phyloP scores from a whole-genome alignment of 345 rosid genomes.

The Excoecaria cochinchinensis region DNA sequence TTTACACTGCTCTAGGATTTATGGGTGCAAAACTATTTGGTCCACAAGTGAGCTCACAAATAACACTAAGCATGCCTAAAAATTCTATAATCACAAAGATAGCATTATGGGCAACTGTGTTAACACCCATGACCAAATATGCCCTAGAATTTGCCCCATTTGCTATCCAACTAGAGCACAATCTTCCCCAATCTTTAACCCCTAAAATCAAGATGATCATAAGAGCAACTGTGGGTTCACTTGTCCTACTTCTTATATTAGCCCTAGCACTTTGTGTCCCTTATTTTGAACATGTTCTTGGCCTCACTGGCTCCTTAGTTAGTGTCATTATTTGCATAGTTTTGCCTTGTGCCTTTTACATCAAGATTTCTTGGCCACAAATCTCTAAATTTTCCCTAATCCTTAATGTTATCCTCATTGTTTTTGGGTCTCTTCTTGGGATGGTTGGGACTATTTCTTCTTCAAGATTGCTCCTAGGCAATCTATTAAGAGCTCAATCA shows the following conservation, averaged over 20 bases:
- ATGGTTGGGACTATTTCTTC: conserved; percentile 53
- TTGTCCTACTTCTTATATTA: conserved; percentile 49
- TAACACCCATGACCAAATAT: conserved; percentile 81
- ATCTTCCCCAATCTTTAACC: conserved; percentile 47
- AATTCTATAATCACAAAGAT: conserved; percentile 59
- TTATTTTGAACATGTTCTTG: conserved; percentile 62
- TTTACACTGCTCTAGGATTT: conserved; percentile 58
- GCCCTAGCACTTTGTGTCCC: conserved; percentile 59
- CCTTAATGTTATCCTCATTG: conserved; percentile 47
- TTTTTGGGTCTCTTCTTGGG: conserved; percentile 54
- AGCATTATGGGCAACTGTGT: conserved; percentile 73
- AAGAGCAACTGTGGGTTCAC: conserved; percentile 53
- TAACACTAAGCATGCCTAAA: conserved; percentile 69
- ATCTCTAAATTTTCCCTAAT: conserved; percentile 33
- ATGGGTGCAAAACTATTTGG: conserved; percentile 77
- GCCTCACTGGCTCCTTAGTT: conserved; percentile 71
- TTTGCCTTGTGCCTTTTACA: conserved; percentile 62
- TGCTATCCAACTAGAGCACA: conserved; percentile 62
- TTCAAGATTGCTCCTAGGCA: conserved; percentile 35
- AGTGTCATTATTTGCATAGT: conserved; percentile 49
- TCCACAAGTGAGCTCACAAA: conserved; percentile 53
- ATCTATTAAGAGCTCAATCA: conserved; percentile 26
- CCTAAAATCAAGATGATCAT: conserved; percentile 37
- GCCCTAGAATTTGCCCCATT: conserved; percentile 77
- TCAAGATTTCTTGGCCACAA: conserved; percentile 51